Conservation (phyloP, 768 basidiomycete genomes). For the Baorangia bicolor region DNA sequence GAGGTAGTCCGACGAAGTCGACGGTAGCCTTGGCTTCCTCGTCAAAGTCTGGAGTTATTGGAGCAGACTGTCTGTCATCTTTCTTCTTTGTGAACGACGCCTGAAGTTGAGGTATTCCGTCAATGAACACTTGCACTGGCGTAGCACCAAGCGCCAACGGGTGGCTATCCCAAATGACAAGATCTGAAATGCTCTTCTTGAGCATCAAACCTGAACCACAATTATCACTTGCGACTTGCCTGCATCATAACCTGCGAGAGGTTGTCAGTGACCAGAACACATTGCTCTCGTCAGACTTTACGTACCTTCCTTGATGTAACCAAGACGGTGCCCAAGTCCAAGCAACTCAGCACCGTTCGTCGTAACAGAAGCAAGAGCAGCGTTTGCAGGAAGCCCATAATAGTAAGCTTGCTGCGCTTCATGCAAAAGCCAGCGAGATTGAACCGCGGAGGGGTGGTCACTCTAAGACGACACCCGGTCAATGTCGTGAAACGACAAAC, state of each 20-base stretch:
- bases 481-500: not conserved
- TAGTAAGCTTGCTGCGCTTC: conserved; percentile 86
- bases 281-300: not conserved
- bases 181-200: conserved; percentile 32
- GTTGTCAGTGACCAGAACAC: conserved; percentile 1
- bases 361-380: conserved; percentile 75
- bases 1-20: conserved; percentile 67
- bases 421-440: conserved; percentile 74
- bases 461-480: conserved; percentile 41
- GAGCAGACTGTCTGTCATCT: conserved; percentile 46
- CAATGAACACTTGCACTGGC: conserved; percentile 78
- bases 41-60: conserved; percentile 56
- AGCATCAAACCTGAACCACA: not conserved
- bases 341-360: conserved; percentile 68
- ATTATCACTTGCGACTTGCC: conserved; percentile 19
- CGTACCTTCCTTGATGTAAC: conserved; percentile 63
- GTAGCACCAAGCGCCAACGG: conserved; percentile 79
- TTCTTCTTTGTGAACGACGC: conserved; percentile 45
- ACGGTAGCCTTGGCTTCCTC: conserved; percentile 58
- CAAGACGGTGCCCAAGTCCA: conserved; percentile 81
- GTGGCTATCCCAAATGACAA: conserved; percentile 71
- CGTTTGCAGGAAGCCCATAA: conserved; percentile 69
- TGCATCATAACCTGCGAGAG: conserved; percentile 63
- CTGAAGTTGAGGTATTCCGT: conserved; percentile 69
- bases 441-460: conserved; percentile 61